These are phyloP conservation scores for Kokia cookei DNA, from an alignment of 441 rosid genomes.

Conservation along the genomic window DNA sequence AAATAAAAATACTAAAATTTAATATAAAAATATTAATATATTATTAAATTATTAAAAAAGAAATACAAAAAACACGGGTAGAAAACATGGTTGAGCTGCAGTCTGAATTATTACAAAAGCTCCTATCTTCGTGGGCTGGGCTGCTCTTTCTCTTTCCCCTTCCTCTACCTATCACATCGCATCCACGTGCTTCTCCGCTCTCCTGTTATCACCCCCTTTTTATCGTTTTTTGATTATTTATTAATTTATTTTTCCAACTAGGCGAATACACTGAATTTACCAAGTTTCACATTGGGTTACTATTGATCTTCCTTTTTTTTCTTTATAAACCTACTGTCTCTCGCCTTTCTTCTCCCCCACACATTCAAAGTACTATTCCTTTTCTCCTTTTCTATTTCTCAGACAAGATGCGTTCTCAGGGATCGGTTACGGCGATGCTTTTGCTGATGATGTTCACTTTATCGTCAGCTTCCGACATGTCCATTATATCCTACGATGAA, in stretches of 20 bases:
- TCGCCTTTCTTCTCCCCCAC: background rate
- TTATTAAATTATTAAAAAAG: too few species aligned
- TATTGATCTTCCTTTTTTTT: background rate
- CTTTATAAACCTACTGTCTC: constrained; percentile 22
- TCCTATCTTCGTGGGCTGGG: background rate
- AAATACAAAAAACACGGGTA: too few species aligned
- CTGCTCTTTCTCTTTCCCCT: background rate
- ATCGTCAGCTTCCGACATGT: constrained; percentile 66
- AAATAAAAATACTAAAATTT: too few species aligned
- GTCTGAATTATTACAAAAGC: background rate
- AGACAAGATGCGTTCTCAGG: constrained; percentile 32
- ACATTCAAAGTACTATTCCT: background rate
- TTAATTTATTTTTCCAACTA: background rate
- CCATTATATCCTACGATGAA: constrained; percentile 66
- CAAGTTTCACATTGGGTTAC: background rate
- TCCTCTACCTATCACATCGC: constrained; percentile 11
- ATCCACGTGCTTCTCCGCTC: constrained; percentile 5
- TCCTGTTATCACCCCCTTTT: background rate
- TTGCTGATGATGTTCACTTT: constrained; percentile 32
- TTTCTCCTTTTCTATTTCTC: background rate
- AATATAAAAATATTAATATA: too few species aligned
- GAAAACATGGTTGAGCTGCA: too few species aligned
- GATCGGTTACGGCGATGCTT: constrained; percentile 24
- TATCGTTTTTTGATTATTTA: too few species aligned
- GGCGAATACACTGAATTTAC: background rate